Evolutionary conservation across 1,139 yeast genomes (phyloP).

Genomic region (Saccharomyces hybrid): DNA sequence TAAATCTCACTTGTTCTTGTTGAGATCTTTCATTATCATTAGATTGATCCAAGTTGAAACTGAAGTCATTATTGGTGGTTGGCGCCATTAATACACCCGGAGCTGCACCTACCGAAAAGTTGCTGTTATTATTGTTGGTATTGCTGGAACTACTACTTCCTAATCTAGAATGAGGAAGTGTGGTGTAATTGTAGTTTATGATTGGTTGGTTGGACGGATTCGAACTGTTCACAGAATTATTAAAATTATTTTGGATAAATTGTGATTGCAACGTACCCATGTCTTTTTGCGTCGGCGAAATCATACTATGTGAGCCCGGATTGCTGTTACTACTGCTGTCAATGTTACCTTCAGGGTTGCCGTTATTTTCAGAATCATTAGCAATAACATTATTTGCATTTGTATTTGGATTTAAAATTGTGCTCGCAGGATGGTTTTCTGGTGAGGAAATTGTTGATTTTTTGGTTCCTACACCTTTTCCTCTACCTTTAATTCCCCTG

Average conservation of each 20-base stretch:
- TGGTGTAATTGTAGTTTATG: neutral
- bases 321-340: conserved; percentile 31
- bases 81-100: neutral
- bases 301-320: neutral
- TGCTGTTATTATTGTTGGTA: neutral
- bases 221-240: neutral
- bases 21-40: neutral
- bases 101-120: neutral
- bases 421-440: neutral
- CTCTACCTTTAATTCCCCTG: conserved; percentile 86
- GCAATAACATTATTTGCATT: conserved; percentile 41
- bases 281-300: neutral
- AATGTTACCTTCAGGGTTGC: conserved; percentile 28
- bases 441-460: neutral
- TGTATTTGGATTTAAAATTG: conserved; percentile 36
- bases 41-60: neutral
- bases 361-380: neutral
- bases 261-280: neutral
- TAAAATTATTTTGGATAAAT: neutral
- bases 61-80: neutral
- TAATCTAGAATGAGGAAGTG: neutral
- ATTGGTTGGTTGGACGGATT: neutral
- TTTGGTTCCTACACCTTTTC: conserved; percentile 36
- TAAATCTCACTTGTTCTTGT: conserved; percentile 6
- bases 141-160: neutral